These are phyloP conservation scores for Albugo candida DNA, from an alignment of 352 stramenopile genomes.

Conservation along the genomic window DNA sequence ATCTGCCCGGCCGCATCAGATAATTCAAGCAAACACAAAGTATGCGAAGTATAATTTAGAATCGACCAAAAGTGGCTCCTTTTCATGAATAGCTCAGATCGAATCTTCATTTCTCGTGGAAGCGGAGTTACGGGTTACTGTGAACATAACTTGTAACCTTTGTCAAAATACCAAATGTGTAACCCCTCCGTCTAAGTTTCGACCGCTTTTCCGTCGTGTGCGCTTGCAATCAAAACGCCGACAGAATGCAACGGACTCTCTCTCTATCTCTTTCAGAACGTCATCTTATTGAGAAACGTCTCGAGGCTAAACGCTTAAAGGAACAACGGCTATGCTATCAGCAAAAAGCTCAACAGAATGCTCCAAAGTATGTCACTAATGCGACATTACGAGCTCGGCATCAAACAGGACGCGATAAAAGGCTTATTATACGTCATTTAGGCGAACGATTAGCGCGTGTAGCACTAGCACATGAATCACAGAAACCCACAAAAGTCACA, in stretches of 20 bases:
- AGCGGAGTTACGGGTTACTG: no score
- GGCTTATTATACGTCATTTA: constrained; percentile 39
- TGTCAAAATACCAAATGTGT: no score
- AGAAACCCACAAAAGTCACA: constrained; percentile 4
- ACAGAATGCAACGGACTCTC: constrained; percentile 3
- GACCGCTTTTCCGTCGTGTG: no score
- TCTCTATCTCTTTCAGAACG: constrained; percentile 32
- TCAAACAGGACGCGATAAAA: constrained; percentile 10
- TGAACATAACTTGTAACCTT: no score
- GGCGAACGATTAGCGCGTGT: constrained; percentile 34
- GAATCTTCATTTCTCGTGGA: no score
- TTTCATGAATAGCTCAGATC: no score
- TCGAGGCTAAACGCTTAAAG: constrained; percentile 19
- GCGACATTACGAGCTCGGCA: constrained; percentile 1
- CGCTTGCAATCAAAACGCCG: neutral
- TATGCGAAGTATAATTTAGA: no score
- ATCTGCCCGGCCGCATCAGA: no score
- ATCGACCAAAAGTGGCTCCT: no score
- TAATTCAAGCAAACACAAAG: no score
- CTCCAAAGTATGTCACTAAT: neutral
- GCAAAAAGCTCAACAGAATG: constrained; percentile 6
- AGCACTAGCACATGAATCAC: constrained; percentile 7
- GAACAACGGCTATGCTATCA: constrained; percentile 13
- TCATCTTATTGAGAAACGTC: constrained; percentile 26
- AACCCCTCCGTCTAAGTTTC: no score